phyloP scores from a whole-genome alignment of 202 grass and related monocot species.

The Digitaria exilis region DNA sequence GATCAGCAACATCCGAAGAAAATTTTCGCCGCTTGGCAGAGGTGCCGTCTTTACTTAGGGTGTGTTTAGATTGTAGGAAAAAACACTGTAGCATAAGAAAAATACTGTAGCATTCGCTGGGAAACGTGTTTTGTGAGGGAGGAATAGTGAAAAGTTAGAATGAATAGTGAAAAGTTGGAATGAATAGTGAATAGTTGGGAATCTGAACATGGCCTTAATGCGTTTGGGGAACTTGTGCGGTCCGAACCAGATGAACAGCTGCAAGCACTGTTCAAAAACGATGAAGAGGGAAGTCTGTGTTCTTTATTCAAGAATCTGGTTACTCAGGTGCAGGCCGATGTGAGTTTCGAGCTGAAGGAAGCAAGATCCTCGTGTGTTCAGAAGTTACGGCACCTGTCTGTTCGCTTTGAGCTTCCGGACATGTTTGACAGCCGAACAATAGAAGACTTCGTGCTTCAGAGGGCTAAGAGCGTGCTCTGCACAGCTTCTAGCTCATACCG shows the following conservation, averaged over 20 bases:
- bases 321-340: background rate
- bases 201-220: no score
- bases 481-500: slow-evolving; percentile 55
- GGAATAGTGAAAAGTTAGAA: no score
- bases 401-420: slow-evolving; percentile 15
- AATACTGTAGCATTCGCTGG: no score
- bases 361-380: background rate
- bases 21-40: slow-evolving; percentile 23
- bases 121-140: no score
- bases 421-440: slow-evolving; percentile 13
- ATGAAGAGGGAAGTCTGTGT: background rate
- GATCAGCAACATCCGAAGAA: background rate
- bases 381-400: slow-evolving; percentile 23
- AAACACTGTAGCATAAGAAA: no score
- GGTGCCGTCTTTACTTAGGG: background rate
- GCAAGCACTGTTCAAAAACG: background rate
- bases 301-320: slow-evolving; percentile 14
- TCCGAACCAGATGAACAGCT: background rate
- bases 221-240: background rate
- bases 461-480: slow-evolving; percentile 53
- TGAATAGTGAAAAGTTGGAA: no score
- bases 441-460: slow-evolving; percentile 44
- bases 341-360: slow-evolving; percentile 20
- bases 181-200: no score
- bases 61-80: no score